phyloP scores from a whole-genome alignment of 169 alveolate species.

The Plasmodium cynomolgi region DNA sequence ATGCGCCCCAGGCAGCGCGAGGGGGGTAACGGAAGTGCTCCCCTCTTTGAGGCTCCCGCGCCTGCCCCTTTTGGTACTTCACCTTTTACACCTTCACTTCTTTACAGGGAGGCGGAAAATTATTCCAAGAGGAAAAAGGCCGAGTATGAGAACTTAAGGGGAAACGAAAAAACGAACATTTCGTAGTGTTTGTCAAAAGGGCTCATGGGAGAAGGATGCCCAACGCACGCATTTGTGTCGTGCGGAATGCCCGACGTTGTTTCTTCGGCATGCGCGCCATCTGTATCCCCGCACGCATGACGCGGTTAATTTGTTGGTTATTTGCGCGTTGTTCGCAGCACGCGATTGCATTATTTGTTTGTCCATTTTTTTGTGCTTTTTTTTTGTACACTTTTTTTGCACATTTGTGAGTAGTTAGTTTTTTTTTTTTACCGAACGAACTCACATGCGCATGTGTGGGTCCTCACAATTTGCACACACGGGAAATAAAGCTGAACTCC shows the following conservation, averaged over 20 bases:
- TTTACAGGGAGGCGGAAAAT: constrained; percentile 67
- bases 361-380: not conserved
- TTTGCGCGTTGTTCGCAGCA: not conserved
- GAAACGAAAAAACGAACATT: constrained; percentile 14
- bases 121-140: constrained; percentile 52
- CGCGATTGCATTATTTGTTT: not conserved
- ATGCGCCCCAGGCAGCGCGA: not conserved
- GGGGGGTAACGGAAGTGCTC: not conserved
- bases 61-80: not conserved
- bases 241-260: not conserved
- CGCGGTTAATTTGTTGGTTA: not conserved
- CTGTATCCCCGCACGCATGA: not conserved
- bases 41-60: not conserved
- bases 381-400: not conserved
- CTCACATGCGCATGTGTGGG: not conserved
- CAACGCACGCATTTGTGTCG: not conserved
- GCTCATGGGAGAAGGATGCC: not conserved
- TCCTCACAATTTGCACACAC: not conserved
- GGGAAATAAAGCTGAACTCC: not conserved
- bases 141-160: constrained; percentile 9
- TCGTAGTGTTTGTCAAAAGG: not conserved
- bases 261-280: not conserved
- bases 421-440: not conserved
- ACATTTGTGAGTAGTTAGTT: not conserved
- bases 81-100: not conserved